Base-by-base conservation (phyloP, 2,329 filamentous ascomycete species). In the Fusarium sp. region DNA sequence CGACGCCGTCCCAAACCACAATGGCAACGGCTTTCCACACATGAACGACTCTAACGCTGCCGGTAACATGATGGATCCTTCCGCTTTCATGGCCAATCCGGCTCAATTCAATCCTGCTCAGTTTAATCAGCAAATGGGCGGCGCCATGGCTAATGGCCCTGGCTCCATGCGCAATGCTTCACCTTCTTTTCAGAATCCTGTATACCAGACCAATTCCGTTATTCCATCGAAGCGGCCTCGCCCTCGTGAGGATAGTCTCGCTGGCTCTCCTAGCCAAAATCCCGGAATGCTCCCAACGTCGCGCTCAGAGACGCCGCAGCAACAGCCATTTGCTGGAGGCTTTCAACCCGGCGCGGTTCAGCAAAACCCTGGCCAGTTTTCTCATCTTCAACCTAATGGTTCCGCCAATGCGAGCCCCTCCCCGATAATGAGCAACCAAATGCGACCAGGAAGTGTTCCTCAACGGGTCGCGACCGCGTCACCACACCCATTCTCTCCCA, bases 301-400 rank as follows among this genome's bases (percentile, higher is more conserved):
- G 83, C 94, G 96, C 83, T 96, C 96, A 77, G 95, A 98, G 81
- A 98, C 96, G 36, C 96, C 96, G 39, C 93, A 94, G 79, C 94
- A 96, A 80, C 89, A 91, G 72, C 88, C 89, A 59, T 95, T 92
- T 78, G 87, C 91, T 35, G 90, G 90, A 38, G 90, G 90, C 74
- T 96, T 92, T 82, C 93, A 92, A 80, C 88, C 87, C 69, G 89
- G 89, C 78, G 85, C 86, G 72, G 91, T 91, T 81, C 89, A 88
- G 78, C 90, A 89, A 80, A 89, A 89, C 74, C 88, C 90, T 58
- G 85, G 86, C 47, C 92, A 92, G 79, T 97, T 96, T 81, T 91
- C 94, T 71, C 95, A 98, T 84, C 88, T 97, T 63, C 93, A 94
- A 79, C 90, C 93, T 75, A 92, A 93, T 78, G 92, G 92, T 58